These are phyloP conservation scores for Salix koriyanagi DNA, from an alignment of 345 rosid species.

Conservation along the genomic window DNA sequence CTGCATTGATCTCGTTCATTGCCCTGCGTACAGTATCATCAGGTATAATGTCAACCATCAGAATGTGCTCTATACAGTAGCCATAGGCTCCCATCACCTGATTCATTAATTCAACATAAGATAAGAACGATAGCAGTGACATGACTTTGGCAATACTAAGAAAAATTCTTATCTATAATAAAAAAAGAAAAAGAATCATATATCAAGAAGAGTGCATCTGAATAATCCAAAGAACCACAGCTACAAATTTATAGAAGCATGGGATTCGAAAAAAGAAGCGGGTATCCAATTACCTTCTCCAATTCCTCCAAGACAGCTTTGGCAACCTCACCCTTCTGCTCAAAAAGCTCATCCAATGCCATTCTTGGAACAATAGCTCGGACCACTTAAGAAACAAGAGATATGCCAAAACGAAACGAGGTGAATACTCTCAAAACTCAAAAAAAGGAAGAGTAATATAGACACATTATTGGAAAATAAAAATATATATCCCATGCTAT, in stretches of 20 bases:
- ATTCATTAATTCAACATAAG: constrained; percentile 13
- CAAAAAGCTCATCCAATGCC: constrained; percentile 82
- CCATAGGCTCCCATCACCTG: constrained; percentile 97
- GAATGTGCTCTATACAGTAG: constrained; percentile 88
- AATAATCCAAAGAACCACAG: not conserved
- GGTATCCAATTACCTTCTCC: constrained; percentile 56
- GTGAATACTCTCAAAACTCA: not conserved
- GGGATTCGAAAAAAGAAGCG: not conserved
- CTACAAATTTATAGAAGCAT: not conserved
- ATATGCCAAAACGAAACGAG: not conserved
- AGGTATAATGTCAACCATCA: constrained; percentile 95
- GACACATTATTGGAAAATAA: not conserved
- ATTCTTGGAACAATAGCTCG: constrained; percentile 93
- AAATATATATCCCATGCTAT: not conserved
- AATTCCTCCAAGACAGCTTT: constrained; percentile 90
- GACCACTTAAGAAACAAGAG: constrained; percentile 49
- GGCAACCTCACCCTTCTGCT: constrained; percentile 97
- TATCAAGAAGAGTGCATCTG: not conserved
- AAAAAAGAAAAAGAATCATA: not conserved
- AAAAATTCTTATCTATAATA: not conserved
- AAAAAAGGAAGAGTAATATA: not conserved
- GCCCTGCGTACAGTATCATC: constrained; percentile 88
- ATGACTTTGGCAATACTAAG: not conserved
- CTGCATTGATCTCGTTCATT: constrained; percentile 99
- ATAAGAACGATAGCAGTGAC: not conserved